A percentile compares a stretch with the other conserved stretches of the same genome.
These are phyloP conservation scores for Entomortierella beljakovae DNA, from an alignment of 192 early-diverging fungal species.

Conservation along the genomic window DNA sequence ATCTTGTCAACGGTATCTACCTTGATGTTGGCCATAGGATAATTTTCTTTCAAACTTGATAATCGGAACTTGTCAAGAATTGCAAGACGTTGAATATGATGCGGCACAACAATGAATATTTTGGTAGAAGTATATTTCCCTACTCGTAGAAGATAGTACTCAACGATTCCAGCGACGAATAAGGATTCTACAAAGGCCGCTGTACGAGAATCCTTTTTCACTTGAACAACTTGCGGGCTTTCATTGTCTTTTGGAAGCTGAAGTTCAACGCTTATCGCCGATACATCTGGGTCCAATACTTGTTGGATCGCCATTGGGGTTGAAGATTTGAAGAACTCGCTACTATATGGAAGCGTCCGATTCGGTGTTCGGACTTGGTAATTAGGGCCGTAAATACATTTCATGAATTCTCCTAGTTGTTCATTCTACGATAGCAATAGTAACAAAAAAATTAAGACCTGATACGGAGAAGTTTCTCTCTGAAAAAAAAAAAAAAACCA, in stretches of 20 bases:
- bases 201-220: conserved; percentile 16
- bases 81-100: conserved; percentile 59
- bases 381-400: conserved; percentile 59
- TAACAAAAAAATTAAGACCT: background rate
- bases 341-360: conserved; percentile 39
- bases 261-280: conserved; percentile 55
- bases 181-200: conserved; percentile 42
- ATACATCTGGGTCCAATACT: conserved; percentile 40
- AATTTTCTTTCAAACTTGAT: conserved; percentile 8
- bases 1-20: conserved; percentile 66
- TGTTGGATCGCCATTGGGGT: conserved; percentile 34
- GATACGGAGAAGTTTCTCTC: background rate
- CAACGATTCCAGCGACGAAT: conserved; percentile 51
- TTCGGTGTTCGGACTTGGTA: conserved; percentile 28
- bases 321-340: conserved; percentile 15
- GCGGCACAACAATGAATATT: conserved; percentile 59
- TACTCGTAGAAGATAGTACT: conserved; percentile 47
- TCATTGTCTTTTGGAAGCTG: conserved; percentile 11
- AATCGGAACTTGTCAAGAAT: conserved; percentile 19
- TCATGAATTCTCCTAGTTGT: conserved; percentile 60
- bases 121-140: conserved; percentile 13
- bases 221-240: background rate
- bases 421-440: conserved; percentile 50
- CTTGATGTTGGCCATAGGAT: conserved; percentile 37
- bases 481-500: background rate